A percentile compares a stretch with the other conserved stretches of the same genome.
Conservation (phyloP, 2,329 filamentous ascomycete species). For the Penicillium sp. region DNA sequence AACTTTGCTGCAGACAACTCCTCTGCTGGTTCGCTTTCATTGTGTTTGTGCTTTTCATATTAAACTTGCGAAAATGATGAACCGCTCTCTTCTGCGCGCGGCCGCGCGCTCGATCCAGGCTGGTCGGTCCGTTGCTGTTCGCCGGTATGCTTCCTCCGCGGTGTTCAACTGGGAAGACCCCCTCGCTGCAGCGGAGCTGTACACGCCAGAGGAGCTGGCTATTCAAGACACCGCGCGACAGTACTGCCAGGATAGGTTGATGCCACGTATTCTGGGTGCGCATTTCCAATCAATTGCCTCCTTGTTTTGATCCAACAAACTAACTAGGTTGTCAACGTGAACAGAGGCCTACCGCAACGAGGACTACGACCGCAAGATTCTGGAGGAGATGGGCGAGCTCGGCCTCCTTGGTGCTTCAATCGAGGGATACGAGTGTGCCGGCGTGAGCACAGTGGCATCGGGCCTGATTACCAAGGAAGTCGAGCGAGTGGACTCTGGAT, state of each 20-base stretch:
- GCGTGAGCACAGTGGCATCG: conserved; percentile 83
- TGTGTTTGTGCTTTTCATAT: neutral
- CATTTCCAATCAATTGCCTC: conserved; percentile 8
- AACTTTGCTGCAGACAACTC: conserved; percentile 1
- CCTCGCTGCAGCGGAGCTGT: conserved; percentile 69
- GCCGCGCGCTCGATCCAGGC: conserved; percentile 32
- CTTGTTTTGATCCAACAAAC: neutral
- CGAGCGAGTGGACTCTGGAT: conserved; percentile 87
- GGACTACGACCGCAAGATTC: conserved; percentile 79
- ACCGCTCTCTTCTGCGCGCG: conserved; percentile 34
- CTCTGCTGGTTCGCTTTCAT: neutral
- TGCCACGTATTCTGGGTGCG: conserved; percentile 82
- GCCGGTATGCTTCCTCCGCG: conserved; percentile 36
- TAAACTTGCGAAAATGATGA: conserved; percentile 28
- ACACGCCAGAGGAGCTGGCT: conserved; percentile 87
- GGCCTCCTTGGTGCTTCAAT: conserved; percentile 87
- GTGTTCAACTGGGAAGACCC: conserved; percentile 92
- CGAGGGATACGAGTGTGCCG: conserved; percentile 84
- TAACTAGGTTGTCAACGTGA: neutral
- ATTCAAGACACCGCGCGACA: conserved; percentile 88
- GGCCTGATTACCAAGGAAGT: conserved; percentile 88
- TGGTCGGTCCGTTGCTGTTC: conserved; percentile 22
- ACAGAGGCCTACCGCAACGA: conserved; percentile 84
- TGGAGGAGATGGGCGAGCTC: conserved; percentile 89
- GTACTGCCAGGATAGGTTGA: conserved; percentile 88